A percentile compares a stretch with the other conserved stretches of the same genome.
Conservation (phyloP, 2,329 filamentous ascomycete genomes). For the Aspergillus sp. region DNA sequence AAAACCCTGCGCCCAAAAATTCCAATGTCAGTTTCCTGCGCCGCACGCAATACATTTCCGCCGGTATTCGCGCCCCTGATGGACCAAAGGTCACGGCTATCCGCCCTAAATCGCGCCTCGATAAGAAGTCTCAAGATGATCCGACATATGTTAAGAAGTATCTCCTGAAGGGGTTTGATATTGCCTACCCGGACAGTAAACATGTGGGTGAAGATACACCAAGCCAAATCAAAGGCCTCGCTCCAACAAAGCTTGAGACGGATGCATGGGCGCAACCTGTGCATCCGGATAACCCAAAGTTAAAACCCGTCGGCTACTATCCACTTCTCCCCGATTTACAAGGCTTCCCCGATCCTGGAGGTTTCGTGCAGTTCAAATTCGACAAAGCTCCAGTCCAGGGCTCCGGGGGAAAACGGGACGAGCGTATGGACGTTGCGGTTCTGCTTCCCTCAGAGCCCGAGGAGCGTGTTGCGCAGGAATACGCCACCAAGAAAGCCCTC, state of each 20-base stretch:
- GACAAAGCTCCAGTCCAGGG: slow-evolving; percentile 57
- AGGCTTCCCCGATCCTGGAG: slow-evolving; percentile 58
- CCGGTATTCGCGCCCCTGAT: slow-evolving; percentile 36
- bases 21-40: slow-evolving; percentile 89
- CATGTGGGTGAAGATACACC: slow-evolving; percentile 58
- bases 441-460: slow-evolving; percentile 54
- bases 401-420: slow-evolving; percentile 52
- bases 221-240: slow-evolving; percentile 54
- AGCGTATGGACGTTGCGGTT: slow-evolving; percentile 59
- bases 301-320: slow-evolving; percentile 60
- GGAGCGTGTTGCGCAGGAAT: slow-evolving; percentile 48
- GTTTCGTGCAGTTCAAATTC: slow-evolving; percentile 62
- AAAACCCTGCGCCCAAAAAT: slow-evolving; percentile 75
- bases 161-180: slow-evolving; percentile 63
- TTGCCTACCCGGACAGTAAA: slow-evolving; percentile 62
- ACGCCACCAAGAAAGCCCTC: slow-evolving; percentile 48
- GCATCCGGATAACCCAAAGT: slow-evolving; percentile 57
- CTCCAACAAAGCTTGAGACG: slow-evolving; percentile 53
- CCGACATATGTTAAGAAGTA: slow-evolving; percentile 61
- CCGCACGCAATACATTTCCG: slow-evolving; percentile 85
- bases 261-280: slow-evolving; percentile 61
- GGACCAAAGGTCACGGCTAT: slow-evolving; percentile 28
- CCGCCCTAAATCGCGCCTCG: slow-evolving; percentile 26
- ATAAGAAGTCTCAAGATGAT: slow-evolving; percentile 52
- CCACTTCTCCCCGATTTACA: slow-evolving; percentile 62